Evolutionary conservation across 495 filamentous ascomycete species (phyloP).

Genomic region (Thermochaetoides thermophila): DNA sequence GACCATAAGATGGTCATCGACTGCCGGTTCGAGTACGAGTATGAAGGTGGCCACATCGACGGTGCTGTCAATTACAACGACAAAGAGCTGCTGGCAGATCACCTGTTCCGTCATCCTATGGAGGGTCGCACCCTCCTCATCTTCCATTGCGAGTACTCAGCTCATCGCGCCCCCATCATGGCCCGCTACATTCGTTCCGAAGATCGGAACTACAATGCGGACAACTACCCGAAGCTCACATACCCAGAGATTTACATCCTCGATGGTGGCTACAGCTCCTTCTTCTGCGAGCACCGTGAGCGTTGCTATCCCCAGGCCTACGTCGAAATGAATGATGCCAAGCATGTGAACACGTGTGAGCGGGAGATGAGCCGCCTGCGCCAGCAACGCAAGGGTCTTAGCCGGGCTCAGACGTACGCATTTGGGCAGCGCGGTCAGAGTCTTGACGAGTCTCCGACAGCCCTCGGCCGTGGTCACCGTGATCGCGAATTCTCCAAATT

Average conservation of each 20-base stretch:
- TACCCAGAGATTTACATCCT: slow-evolving; percentile 97
- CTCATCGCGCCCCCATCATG: slow-evolving; percentile 95
- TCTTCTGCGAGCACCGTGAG: slow-evolving; percentile 61
- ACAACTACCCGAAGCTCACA: slow-evolving; percentile 69
- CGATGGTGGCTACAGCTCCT: slow-evolving; percentile 88
- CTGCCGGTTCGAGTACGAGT: slow-evolving; percentile 98
- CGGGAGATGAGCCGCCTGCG: slow-evolving; percentile 79
- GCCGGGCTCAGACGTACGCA: slow-evolving; percentile 84
- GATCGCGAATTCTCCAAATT: slow-evolving; percentile 32
- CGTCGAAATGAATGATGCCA: slow-evolving; percentile 82
- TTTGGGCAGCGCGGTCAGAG: slow-evolving; percentile 52
- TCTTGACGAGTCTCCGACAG: slow-evolving; percentile 71
- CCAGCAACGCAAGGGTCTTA: slow-evolving; percentile 62
- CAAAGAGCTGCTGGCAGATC: slow-evolving; percentile 66
- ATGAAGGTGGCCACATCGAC: slow-evolving; percentile 87
- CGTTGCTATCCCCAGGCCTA: slow-evolving; percentile 90
- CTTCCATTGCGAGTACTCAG: slow-evolving; percentile 97
- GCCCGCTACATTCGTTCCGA: slow-evolving; percentile 72
- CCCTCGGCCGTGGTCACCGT: slow-evolving; percentile 36
- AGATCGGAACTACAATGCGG: slow-evolving; percentile 70
- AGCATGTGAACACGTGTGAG: slow-evolving; percentile 83
- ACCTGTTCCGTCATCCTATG: slow-evolving; percentile 55
- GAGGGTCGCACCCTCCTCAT: slow-evolving; percentile 64
- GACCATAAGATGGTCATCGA: slow-evolving; percentile 76
- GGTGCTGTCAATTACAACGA: slow-evolving; percentile 91